Conservation (phyloP, 768 basidiomycete genomes). For the Nevesoporus exiguus region DNA sequence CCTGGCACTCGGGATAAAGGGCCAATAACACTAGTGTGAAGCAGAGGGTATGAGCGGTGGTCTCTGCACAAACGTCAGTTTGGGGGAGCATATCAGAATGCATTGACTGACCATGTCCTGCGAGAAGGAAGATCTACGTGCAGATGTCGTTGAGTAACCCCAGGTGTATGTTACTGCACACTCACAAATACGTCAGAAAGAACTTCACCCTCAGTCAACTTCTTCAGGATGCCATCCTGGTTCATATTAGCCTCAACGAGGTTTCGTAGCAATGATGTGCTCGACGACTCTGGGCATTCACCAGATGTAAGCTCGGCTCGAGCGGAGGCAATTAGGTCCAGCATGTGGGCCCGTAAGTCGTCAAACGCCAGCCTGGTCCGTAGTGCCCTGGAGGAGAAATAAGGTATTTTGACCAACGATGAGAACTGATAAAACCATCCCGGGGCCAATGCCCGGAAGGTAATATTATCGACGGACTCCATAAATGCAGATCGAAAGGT, state of each 20-base stretch:
- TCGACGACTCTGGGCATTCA: conserved; percentile 16
- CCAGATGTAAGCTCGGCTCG: conserved; percentile 34
- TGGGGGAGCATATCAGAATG: not conserved
- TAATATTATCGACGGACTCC: conserved; percentile 17
- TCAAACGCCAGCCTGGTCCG: conserved; percentile 33
- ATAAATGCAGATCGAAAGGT: conserved; percentile 37
- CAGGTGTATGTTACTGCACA: not conserved
- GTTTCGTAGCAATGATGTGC: conserved; percentile 42
- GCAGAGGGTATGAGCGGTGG: conserved; percentile 42
- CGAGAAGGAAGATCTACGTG: conserved; percentile 43
- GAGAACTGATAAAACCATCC: conserved; percentile 31
- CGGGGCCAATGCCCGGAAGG: conserved; percentile 33
- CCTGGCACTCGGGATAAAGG: conserved; percentile 47
- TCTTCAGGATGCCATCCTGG: conserved; percentile 29
- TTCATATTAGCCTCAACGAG: conserved; percentile 47
- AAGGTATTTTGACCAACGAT: conserved; percentile 31
- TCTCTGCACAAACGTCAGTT: conserved; percentile 36
- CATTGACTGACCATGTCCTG: conserved; percentile 42
- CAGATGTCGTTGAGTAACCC: not conserved
- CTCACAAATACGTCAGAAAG: conserved; percentile 49
- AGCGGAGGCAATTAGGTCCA: conserved; percentile 39
- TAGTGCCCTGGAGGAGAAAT: conserved; percentile 32
- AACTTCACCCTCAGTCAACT: conserved; percentile 43
- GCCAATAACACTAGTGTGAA: conserved; percentile 46
- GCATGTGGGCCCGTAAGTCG: conserved; percentile 39